Evolutionary conservation across 306 rosid species (phyloP).

Genomic region (Lathyrus sativus): DNA sequence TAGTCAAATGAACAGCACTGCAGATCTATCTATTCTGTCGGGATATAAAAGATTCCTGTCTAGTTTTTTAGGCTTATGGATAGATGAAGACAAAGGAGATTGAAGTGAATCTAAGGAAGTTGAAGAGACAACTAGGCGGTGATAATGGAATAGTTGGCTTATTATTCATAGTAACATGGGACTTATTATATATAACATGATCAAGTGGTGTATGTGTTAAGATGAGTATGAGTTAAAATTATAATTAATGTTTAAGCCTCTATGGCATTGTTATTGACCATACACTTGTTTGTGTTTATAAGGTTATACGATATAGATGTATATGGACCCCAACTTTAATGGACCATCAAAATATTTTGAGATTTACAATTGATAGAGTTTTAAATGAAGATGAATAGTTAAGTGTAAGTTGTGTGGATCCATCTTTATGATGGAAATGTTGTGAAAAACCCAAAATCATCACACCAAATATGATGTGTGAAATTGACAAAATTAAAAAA

Average conservation of each 20-base stretch:
- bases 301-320: constrained; percentile 10
- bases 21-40: constrained; percentile 71
- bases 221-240: constrained; percentile 12
- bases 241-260: constrained; percentile 40
- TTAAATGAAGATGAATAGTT: constrained; percentile 5
- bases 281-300: constrained; percentile 46
- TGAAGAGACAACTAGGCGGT: constrained; percentile 77
- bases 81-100: constrained; percentile 66
- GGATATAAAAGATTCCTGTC: constrained; percentile 72
- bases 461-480: no score
- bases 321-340: constrained; percentile 34
- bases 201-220: constrained; percentile 46
- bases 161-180: constrained; percentile 70
- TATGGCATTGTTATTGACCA: constrained; percentile 54
- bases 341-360: constrained; percentile 17
- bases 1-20: constrained; percentile 59
- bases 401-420: background rate
- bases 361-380: constrained; percentile 27
- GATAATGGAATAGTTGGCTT: constrained; percentile 69
- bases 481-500: no score
- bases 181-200: constrained; percentile 48
- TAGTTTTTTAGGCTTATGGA: constrained; percentile 45
- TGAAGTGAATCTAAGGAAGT: constrained; percentile 67
- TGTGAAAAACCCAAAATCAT: no score
- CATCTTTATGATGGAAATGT: background rate